Conservation (phyloP, 306 rosid species). For the Trifolium dubium region DNA sequence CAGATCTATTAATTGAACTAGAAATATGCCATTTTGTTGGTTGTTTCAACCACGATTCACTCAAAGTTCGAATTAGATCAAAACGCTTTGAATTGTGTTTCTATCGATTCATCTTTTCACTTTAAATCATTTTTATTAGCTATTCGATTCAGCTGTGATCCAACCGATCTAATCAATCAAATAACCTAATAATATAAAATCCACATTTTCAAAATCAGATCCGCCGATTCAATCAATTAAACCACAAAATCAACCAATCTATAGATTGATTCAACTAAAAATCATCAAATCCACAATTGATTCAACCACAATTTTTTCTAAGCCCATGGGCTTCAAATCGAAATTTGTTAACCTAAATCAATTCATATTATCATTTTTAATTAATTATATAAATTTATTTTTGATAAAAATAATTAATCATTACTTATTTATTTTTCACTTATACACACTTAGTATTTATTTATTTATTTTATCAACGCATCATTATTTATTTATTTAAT, state of each 20-base stretch:
- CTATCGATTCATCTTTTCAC: background rate
- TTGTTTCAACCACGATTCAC: background rate
- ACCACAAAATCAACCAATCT: background rate
- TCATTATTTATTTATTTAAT: no score
- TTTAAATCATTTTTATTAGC: background rate
- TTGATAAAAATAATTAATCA: no score
- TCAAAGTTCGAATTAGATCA: background rate
- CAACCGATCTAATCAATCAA: background rate
- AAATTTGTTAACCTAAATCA: no score
- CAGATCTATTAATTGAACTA: background rate
- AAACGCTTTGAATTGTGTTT: background rate
- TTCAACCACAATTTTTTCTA: no score
- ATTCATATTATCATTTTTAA: no score
- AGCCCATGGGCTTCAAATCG: no score
- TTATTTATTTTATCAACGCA: no score
- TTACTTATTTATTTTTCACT: no score
- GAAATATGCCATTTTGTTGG: background rate
- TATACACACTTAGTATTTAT: no score
- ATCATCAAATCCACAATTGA: fast-evolving
- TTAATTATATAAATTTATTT: no score
- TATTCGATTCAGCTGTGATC: background rate
- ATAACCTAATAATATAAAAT: background rate
- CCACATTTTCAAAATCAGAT: background rate
- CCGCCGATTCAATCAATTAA: background rate
- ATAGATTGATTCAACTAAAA: background rate